phyloP scores from a whole-genome alignment of 139 green algal species.

The Closterium sp. region DNA sequence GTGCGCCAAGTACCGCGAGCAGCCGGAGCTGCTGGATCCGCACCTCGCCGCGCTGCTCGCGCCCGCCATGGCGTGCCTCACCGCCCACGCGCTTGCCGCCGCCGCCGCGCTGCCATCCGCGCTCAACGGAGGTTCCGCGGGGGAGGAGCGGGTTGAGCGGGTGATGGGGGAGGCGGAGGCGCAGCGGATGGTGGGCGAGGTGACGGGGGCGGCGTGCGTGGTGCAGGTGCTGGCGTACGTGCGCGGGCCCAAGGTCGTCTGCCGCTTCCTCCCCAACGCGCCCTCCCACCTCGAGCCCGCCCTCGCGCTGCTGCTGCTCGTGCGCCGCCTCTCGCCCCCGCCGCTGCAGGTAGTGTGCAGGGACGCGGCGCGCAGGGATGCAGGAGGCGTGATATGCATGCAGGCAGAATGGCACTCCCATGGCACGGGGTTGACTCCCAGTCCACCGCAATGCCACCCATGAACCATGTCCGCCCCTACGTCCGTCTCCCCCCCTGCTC shows the following conservation, averaged over 20 bases:
- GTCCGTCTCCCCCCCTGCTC: neutral
- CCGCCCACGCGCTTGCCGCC: constrained; percentile 47
- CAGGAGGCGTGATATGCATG: neutral
- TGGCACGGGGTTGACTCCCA: neutral
- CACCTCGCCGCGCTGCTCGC: constrained; percentile 76
- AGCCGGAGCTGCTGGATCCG: constrained; percentile 89
- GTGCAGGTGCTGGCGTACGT: constrained; percentile 78
- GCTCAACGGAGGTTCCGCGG: neutral
- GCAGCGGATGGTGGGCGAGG: constrained; percentile 43
- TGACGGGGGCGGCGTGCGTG: constrained; percentile 55
- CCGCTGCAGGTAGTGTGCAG: neutral
- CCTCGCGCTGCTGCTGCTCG: constrained; percentile 64
- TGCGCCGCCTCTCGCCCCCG: neutral
- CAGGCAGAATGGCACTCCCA: neutral
- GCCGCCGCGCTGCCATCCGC: constrained; percentile 1
- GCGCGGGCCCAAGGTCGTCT: constrained; percentile 79
- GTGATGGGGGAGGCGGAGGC: neutral
- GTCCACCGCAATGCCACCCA: neutral
- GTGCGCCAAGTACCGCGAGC: constrained; percentile 92
- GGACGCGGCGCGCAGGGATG: neutral
- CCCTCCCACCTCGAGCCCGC: constrained; percentile 76
- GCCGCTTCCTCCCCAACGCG: constrained; percentile 86
- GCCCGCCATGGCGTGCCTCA: constrained; percentile 70
- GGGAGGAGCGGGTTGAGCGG: neutral
- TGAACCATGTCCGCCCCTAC: neutral